These are phyloP conservation scores for Lycium barbarum DNA, from an alignment of 257 asterid species.

Conservation along the genomic window DNA sequence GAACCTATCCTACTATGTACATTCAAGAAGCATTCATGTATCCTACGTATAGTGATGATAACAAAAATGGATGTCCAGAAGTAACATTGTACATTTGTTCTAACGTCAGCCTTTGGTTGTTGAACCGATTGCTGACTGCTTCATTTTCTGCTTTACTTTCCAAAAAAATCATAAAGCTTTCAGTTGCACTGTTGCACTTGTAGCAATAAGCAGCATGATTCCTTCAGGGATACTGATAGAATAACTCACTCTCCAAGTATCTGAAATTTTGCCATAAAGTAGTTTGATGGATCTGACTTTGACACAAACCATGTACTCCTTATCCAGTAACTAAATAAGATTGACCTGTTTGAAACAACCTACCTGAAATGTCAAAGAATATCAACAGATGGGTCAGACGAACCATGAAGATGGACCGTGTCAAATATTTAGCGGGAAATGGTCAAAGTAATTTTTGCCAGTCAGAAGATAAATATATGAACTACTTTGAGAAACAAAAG, in stretches of 20 bases:
- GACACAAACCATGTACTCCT: not conserved
- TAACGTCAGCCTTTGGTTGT: constrained; percentile 19
- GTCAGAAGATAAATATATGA: not conserved
- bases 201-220: constrained; percentile 1
- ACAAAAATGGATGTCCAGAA: not conserved
- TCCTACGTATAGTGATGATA: constrained; percentile 21
- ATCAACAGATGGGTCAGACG: constrained; percentile 6
- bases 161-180: constrained; percentile 20
- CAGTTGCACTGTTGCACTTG: constrained; percentile 14
- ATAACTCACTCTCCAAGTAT: not conserved
- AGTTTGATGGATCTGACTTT: not conserved
- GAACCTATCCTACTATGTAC: constrained; percentile 25
- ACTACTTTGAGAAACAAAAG: not conserved
- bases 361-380: constrained; percentile 31
- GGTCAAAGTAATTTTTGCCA: not conserved
- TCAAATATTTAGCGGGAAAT: not conserved
- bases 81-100: not conserved
- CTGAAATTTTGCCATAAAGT: constrained; percentile 6
- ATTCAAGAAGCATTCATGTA: constrained; percentile 14
- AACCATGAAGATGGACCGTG: not conserved
- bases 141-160: constrained; percentile 22
- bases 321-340: not conserved
- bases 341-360: constrained; percentile 9
- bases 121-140: constrained; percentile 6
- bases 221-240: not conserved